Evolutionary conservation across 164 flowering plant species (phyloP), one percentile per base, ranked within the genome.

Genomic region (Umbilicus rupestris): DNA sequence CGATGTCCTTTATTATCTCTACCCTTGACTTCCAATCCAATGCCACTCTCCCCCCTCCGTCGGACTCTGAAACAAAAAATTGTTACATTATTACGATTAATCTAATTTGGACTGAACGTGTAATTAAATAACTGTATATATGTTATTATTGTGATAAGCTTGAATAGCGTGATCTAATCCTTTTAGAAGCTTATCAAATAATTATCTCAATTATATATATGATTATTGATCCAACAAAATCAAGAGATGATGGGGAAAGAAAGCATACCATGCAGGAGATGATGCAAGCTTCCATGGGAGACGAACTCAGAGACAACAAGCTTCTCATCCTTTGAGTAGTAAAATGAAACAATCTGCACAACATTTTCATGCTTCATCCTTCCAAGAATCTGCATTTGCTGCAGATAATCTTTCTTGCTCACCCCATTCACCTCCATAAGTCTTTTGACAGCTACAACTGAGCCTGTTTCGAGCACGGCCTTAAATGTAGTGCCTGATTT

Each of bases 351-450:
- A 5, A 83, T 73, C 60, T 73, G 64, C 5, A 78, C 83, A 5
- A 88, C 72, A 70, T 86, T 86, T 33, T 78, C 78, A 69, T 88
- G 90, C 70, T 69, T 81, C 70, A 75, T 19, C 39, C 71, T 78
- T 62, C 89, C 91, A 0, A 84, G 72, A 57, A 82, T 17, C 67
- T 81, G 78, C 89, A 88, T 77, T 41, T 84, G 87, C 64, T 81
- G 82, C 16, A 62, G 39, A 62, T 83, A 86, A 16, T 75, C 89
- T 69, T 82, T 82, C 68, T 73, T 81, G 71, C 73, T 74, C 72
- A 76, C 37, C 0, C 67, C 77, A 62, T 73, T 78, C 74, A 68
- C 69, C 28, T 80, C 75, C 49, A 75, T 81, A 1, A 88, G 74
- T 63, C 86, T 82, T 72, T 88, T 88, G 44, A 84, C 88, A 0